Evolutionary conservation across 441 rosid species (phyloP).

Genomic region (Eruca vesicaria): DNA sequence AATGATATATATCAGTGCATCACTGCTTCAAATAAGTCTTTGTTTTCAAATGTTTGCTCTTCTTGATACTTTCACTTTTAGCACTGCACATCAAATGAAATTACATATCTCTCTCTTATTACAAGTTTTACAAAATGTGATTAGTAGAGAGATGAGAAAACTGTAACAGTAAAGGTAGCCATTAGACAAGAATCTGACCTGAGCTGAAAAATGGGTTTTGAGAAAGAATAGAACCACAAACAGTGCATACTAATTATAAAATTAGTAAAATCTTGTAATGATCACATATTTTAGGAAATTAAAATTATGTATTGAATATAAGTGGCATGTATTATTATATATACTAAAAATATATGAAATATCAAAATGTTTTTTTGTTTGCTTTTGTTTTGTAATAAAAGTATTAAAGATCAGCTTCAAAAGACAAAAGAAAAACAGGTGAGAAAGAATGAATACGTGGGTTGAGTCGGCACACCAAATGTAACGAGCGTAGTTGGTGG

Average conservation of each 20-base stretch:
- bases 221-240: too few species aligned
- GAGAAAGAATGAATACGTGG: neutral
- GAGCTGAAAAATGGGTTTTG: too few species aligned
- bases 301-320: too few species aligned
- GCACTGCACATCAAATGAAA: neutral
- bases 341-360: neutral
- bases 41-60: neutral
- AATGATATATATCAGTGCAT: neutral
- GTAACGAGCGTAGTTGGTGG: conserved; percentile 7
- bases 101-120: neutral
- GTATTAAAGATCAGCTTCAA: too few species aligned
- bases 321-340: neutral
- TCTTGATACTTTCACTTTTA: neutral
- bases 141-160: too few species aligned
- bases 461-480: conserved; percentile 19
- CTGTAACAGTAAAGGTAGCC: too few species aligned
- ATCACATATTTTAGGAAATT: too few species aligned
- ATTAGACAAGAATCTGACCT: too few species aligned
- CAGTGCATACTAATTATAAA: too few species aligned
- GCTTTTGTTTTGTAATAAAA: too few species aligned
- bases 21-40: neutral
- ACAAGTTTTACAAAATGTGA: neutral
- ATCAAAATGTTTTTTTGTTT: neutral
- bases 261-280: too few species aligned
- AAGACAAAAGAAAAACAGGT: too few species aligned